Conservation (phyloP, 2,329 filamentous ascomycete species). For the Bipolaris cookei region DNA sequence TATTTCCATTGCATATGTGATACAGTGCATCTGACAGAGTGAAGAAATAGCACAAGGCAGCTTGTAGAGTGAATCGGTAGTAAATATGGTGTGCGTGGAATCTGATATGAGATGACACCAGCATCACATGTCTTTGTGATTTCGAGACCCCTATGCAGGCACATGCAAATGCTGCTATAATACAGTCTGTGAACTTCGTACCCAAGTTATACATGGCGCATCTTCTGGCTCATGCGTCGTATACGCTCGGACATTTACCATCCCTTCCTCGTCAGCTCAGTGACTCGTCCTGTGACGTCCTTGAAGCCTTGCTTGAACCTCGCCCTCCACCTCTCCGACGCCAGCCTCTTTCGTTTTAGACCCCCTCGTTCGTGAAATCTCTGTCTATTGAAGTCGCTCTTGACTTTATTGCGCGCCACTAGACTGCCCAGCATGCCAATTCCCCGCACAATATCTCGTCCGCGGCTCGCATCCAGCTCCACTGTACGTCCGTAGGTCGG, state of each 20-base stretch:
- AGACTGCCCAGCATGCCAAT: slow-evolving; percentile 52
- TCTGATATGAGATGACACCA: not conserved
- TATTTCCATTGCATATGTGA: not conserved
- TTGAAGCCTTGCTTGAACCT: slow-evolving; percentile 74
- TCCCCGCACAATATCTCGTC: slow-evolving; percentile 57
- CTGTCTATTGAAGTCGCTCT: slow-evolving; percentile 63
- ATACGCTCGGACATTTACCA: slow-evolving; percentile 62
- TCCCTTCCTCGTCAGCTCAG: slow-evolving; percentile 75
- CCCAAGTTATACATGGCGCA: not conserved
- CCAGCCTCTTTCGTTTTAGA: slow-evolving; percentile 76
- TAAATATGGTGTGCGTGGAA: not conserved
- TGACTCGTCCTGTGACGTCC: slow-evolving; percentile 67
- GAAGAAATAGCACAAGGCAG: not conserved
- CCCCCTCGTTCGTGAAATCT: slow-evolving; percentile 77
- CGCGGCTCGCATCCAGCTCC: slow-evolving; percentile 39
- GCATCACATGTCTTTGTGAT: not conserved
- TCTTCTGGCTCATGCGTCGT: not conserved
- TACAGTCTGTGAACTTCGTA: slow-evolving; percentile 9
- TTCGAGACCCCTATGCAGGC: slow-evolving; percentile 1
- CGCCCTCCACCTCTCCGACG: slow-evolving; percentile 70
- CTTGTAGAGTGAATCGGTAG: too few species aligned
- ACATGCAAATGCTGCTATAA: slow-evolving; percentile 8
- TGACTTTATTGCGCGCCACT: slow-evolving; percentile 64
- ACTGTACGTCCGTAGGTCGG: slow-evolving; percentile 52
- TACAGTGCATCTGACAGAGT: not conserved